phyloP scores from a whole-genome alignment of 148 eudicot species.

The Rhododendron vialii region DNA sequence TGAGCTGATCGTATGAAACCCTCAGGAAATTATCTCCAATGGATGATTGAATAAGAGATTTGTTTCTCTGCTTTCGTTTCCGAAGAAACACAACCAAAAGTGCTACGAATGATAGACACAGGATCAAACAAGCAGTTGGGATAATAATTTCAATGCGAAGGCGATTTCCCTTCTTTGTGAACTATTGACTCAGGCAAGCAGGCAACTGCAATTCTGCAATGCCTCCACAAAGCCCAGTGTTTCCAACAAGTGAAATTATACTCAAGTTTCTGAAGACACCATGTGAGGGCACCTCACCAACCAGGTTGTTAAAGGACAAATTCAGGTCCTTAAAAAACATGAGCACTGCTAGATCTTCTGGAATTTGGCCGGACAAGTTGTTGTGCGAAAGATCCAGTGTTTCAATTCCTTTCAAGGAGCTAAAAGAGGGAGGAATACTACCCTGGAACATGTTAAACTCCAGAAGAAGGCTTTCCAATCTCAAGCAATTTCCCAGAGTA shows the following conservation, averaged over 20 bases:
- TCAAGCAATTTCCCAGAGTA: background rate
- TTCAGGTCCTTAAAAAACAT: background rate
- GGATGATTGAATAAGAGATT: background rate
- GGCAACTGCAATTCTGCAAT: background rate
- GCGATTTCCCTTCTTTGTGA: background rate
- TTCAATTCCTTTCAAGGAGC: background rate
- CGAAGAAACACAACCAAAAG: background rate
- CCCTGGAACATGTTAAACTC: background rate
- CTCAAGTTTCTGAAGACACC: slow-evolving; percentile 1
- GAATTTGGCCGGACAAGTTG: background rate
- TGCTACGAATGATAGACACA: background rate
- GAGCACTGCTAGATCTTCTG: background rate
- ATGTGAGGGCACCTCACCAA: background rate
- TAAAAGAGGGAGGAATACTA: background rate
- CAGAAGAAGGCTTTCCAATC: background rate
- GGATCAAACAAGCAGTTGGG: background rate
- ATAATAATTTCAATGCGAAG: background rate
- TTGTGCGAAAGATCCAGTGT: background rate
- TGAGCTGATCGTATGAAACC: background rate
- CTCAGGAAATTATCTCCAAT: background rate
- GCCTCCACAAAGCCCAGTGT: slow-evolving; percentile 10
- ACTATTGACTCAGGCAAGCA: background rate
- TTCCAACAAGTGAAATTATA: background rate
- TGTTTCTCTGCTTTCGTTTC: background rate
- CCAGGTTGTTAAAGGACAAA: background rate